Percentiles rank a stretch among this genome's conserved stretches.
Conservation (phyloP, 2,329 filamentous ascomycete genomes). For the Claviceps sp. region DNA sequence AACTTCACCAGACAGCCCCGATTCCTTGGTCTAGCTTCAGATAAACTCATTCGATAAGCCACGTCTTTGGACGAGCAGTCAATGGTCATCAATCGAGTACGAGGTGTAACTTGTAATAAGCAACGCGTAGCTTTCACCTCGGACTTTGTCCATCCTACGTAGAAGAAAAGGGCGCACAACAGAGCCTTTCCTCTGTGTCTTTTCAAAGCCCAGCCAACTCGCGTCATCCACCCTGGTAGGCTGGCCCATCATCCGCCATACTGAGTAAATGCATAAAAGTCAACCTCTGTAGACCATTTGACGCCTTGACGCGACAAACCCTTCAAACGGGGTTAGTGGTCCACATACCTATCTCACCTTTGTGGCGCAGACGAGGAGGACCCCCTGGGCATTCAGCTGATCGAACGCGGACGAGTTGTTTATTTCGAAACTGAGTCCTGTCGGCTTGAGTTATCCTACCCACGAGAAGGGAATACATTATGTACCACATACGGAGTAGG, state of each 20-base stretch:
- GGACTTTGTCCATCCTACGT: background rate
- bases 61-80: background rate
- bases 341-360: background rate
- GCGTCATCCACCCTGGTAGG: too few relatives aligned
- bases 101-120: background rate
- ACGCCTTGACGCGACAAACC: background rate
- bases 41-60: background rate
- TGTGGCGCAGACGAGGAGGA: constrained; percentile 2
- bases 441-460: background rate
- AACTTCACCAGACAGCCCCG: background rate
- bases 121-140: background rate
- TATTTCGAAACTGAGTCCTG: background rate
- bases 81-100: background rate
- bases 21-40: background rate
- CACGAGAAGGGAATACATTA: background rate
- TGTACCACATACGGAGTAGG: background rate
- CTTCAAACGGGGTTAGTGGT: constrained; percentile 1
- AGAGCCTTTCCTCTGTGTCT: too few relatives aligned
- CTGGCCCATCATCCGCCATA: background rate
- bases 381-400: background rate
- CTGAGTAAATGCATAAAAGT: background rate
- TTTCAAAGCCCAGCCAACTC: too few relatives aligned
- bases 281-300: background rate
- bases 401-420: background rate
- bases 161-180: background rate